Percentiles rank a stretch among this genome's conserved stretches.
Conservation (phyloP, 2,329 filamentous ascomycete species). For the Monosporascus sp. region DNA sequence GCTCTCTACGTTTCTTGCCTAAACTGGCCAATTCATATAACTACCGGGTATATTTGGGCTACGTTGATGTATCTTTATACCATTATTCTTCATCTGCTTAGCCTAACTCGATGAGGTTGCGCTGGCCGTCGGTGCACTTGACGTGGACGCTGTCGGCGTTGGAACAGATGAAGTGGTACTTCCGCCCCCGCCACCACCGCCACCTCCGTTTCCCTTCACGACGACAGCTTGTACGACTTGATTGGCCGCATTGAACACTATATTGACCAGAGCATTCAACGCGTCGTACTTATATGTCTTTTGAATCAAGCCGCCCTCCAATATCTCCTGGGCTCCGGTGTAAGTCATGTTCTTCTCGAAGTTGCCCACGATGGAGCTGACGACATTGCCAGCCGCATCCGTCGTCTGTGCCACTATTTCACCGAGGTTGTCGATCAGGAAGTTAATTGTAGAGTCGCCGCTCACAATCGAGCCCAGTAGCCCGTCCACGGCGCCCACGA, state of each 20-base stretch:
- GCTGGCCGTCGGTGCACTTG: neutral
- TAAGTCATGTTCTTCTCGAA: constrained; percentile 55
- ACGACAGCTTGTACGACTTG: constrained; percentile 44
- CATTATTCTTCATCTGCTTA: too few relatives aligned
- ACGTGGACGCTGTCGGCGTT: constrained; percentile 7
- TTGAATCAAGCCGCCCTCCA: constrained; percentile 31
- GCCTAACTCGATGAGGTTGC: neutral
- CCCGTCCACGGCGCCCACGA: constrained; percentile 53
- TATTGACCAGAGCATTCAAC: constrained; percentile 42
- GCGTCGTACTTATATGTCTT: constrained; percentile 44
- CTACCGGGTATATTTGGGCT: neutral
- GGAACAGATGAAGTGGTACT: constrained; percentile 9
- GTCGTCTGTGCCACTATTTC: constrained; percentile 58
- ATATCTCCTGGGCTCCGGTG: constrained; percentile 31
- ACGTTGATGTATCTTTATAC: neutral
- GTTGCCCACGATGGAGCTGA: constrained; percentile 52
- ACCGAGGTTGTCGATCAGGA: constrained; percentile 56
- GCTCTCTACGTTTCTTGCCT: too few relatives aligned
- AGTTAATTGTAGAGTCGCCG: constrained; percentile 47
- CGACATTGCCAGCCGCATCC: constrained; percentile 36
- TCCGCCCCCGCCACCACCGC: constrained; percentile 8
- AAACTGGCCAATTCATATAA: too few relatives aligned
- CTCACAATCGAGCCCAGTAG: constrained; percentile 54
- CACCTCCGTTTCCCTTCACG: constrained; percentile 11
- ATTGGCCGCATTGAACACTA: constrained; percentile 43